Evolutionary conservation across 1,284 basidiomycete genomes (phyloP).

Genomic region (Rhodotorula sp.): DNA sequence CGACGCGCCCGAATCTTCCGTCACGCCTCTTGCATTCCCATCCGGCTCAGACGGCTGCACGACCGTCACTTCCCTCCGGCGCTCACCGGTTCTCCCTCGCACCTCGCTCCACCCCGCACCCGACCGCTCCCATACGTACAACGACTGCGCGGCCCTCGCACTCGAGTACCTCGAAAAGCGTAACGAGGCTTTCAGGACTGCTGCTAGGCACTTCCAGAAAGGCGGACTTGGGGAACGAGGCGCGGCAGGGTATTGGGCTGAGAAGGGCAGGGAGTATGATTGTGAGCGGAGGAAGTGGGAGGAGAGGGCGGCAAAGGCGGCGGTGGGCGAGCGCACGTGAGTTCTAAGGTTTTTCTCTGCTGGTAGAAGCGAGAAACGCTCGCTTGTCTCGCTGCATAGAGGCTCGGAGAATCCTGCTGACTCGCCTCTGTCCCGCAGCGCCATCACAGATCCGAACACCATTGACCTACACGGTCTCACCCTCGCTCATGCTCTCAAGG

Average conservation of each 20-base stretch:
- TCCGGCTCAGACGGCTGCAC: neutral
- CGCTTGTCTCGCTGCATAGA: neutral
- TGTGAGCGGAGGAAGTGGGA: slow-evolving; percentile 48
- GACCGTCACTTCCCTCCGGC: neutral
- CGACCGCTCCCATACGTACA: neutral
- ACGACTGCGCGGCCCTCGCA: slow-evolving; percentile 23
- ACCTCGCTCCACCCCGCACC: neutral
- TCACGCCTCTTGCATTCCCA: neutral
- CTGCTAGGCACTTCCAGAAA: slow-evolving; percentile 39
- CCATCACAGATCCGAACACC: slow-evolving; percentile 26
- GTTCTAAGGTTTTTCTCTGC: slow-evolving; percentile 2
- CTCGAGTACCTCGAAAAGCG: slow-evolving; percentile 47
- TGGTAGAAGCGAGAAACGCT: neutral
- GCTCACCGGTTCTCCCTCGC: neutral
- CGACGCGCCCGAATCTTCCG: neutral
- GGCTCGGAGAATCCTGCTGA: too few relatives aligned
- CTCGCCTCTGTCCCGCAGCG: slow-evolving; percentile 1
- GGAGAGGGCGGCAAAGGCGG: slow-evolving; percentile 45
- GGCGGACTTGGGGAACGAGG: slow-evolving; percentile 32
- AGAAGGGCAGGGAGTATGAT: slow-evolving; percentile 48
- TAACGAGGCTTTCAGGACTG: slow-evolving; percentile 47
- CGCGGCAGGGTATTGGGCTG: slow-evolving; percentile 45
- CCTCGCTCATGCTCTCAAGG: slow-evolving; percentile 48
- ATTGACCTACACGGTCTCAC: slow-evolving; percentile 50
- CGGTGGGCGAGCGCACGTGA: slow-evolving; percentile 47